Evolutionary conservation across 345 rosid genomes (phyloP).

Genomic region (Trapa incisa): DNA sequence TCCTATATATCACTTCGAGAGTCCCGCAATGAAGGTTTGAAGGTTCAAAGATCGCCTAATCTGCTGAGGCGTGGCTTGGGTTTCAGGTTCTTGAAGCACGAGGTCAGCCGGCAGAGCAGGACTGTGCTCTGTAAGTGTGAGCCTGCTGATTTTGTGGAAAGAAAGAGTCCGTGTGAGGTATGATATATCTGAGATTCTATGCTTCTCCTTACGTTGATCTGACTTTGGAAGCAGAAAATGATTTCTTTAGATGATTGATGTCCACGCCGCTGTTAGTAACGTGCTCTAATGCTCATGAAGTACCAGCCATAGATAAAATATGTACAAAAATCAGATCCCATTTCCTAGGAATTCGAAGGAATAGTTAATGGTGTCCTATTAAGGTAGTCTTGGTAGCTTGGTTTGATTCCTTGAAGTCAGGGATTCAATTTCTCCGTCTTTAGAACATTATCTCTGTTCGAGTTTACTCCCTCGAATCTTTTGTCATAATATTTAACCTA

Average conservation of each 20-base stretch:
- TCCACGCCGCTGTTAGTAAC: not conserved
- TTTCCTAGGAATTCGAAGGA: not conserved
- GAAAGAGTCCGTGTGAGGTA: slow-evolving; percentile 79
- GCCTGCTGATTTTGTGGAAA: slow-evolving; percentile 36
- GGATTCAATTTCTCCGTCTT: not conserved
- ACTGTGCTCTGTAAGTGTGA: slow-evolving; percentile 25
- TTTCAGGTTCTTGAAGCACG: slow-evolving; percentile 9
- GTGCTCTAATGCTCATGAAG: not conserved
- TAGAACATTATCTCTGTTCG: not conserved
- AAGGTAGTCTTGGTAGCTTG: no score
- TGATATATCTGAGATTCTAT: not conserved
- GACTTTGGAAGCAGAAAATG: not conserved
- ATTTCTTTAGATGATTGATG: not conserved
- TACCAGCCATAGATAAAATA: not conserved
- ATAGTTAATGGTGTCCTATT: not conserved
- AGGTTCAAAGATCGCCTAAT: not conserved
- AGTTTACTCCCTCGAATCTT: not conserved
- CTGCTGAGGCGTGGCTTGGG: not conserved
- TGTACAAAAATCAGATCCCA: not conserved
- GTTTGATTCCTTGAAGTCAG: no score
- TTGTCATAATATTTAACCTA: not conserved
- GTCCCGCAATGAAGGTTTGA: not conserved
- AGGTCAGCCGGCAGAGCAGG: not conserved
- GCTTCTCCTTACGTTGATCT: not conserved
- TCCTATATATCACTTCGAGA: not conserved